These are phyloP conservation scores for Phlebiopsis flavidoalba DNA, from an alignment of 768 basidiomycete genomes.

Conservation along the genomic window DNA sequence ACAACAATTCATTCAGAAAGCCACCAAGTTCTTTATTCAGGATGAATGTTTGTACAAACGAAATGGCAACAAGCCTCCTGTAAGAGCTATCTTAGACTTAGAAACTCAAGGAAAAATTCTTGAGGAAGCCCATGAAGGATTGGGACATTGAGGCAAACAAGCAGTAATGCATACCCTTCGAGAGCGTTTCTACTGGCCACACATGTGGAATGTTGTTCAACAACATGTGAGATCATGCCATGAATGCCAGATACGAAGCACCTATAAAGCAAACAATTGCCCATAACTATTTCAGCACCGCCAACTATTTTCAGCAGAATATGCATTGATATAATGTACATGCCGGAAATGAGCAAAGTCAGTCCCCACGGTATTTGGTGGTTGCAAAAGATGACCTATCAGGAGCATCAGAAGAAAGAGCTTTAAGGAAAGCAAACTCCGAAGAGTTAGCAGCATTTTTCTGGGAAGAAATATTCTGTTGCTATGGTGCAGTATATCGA, in stretches of 20 bases:
- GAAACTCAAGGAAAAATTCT: neutral
- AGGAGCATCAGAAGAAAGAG: neutral
- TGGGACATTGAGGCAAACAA: conserved; percentile 18
- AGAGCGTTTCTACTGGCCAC: conserved; percentile 24
- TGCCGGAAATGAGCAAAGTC: conserved; percentile 27
- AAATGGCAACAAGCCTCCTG: neutral
- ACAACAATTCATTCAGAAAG: conserved; percentile 5
- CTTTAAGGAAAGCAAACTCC: neutral
- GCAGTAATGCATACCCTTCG: conserved; percentile 2
- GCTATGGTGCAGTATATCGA: conserved; percentile 3
- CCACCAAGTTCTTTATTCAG: conserved; percentile 12
- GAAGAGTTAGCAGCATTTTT: neutral
- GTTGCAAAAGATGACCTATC: conserved; percentile 25
- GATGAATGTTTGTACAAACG: conserved; percentile 5
- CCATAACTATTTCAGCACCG: conserved; percentile 12
- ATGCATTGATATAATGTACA: conserved; percentile 36
- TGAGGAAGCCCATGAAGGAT: conserved; percentile 14
- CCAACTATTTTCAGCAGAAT: conserved; percentile 27
- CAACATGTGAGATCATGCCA: conserved; percentile 29
- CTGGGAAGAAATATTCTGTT: conserved; percentile 4
- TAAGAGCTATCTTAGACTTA: conserved; percentile 24
- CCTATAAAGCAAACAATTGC: conserved; percentile 18
- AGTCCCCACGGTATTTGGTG: conserved; percentile 26
- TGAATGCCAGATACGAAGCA: conserved; percentile 29
- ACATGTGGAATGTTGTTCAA: conserved; percentile 12